These are phyloP conservation scores for Nemania sp. DNA, from an alignment of 2,329 filamentous ascomycete genomes.

Conservation along the genomic window DNA sequence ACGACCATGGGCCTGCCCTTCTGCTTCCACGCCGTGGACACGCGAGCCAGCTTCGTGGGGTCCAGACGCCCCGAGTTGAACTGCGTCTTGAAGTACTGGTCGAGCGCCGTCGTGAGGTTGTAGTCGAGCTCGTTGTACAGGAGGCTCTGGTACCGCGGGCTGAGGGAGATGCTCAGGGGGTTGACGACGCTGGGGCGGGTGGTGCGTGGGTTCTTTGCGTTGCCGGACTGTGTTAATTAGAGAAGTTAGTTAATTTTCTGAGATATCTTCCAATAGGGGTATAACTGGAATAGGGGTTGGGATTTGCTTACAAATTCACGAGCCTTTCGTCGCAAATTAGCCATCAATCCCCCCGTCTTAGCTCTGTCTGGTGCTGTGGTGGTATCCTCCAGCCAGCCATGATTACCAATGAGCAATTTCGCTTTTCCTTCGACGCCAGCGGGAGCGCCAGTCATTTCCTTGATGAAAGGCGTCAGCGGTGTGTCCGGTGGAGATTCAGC, in stretches of 20 bases:
- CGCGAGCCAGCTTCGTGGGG: conserved; percentile 53
- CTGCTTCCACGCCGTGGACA: conserved; percentile 55
- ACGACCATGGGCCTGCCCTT: conserved; percentile 58
- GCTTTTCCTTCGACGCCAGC: conserved; percentile 15
- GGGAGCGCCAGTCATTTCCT: conserved; percentile 34
- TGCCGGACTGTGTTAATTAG: conserved; percentile 19
- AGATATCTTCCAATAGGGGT: neutral
- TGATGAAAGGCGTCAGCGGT: conserved; percentile 37
- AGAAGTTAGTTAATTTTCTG: conserved; percentile 23
- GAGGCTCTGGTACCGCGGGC: conserved; percentile 60
- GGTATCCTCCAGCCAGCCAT: conserved; percentile 59
- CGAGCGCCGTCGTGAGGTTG: conserved; percentile 53
- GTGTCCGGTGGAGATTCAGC: conserved; percentile 31
- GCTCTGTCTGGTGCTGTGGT: conserved; percentile 28
- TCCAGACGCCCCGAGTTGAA: conserved; percentile 59
- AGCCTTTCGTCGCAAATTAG: conserved; percentile 49
- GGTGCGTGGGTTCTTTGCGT: conserved; percentile 11
- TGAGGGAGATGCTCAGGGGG: conserved; percentile 49
- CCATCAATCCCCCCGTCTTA: conserved; percentile 33
- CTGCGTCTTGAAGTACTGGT: conserved; percentile 56
- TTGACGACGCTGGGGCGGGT: conserved; percentile 9
- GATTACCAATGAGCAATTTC: conserved; percentile 58
- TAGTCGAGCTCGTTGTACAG: conserved; percentile 64
- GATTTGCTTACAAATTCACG: conserved; percentile 53
- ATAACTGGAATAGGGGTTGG: neutral